Evolutionary conservation across 257 asterid genomes (phyloP).

Genomic region (Galeopsis tetrahit): DNA sequence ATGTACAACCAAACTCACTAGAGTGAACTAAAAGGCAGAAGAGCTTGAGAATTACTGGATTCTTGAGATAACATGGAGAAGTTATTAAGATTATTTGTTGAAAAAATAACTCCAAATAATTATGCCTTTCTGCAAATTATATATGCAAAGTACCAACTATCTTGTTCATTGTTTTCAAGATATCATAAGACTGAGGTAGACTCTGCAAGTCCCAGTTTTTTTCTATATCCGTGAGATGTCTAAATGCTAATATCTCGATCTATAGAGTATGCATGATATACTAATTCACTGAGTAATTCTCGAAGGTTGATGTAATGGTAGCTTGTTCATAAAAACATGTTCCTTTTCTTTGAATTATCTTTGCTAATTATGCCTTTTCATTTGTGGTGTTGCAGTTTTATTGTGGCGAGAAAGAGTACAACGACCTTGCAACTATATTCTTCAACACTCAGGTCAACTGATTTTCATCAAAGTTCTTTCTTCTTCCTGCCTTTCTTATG

Average conservation of each 20-base stretch:
- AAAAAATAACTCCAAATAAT: neutral
- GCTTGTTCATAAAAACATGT: conserved; percentile 16
- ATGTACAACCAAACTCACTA: conserved; percentile 1
- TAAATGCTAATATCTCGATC: conserved; percentile 18
- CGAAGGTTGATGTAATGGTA: conserved; percentile 2
- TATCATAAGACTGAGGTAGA: conserved; percentile 1
- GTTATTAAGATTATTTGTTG: neutral
- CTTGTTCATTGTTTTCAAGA: neutral
- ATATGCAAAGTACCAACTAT: conserved; percentile 7
- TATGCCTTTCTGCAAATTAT: conserved; percentile 1
- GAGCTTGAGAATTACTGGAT: conserved; percentile 19
- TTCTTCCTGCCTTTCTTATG: neutral
- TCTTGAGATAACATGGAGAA: conserved; percentile 8
- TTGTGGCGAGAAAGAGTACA: conserved; percentile 83
- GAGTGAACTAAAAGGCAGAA: neutral
- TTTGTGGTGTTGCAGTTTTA: conserved; percentile 64
- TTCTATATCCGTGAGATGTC: conserved; percentile 4
- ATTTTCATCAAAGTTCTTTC: conserved; percentile 16
- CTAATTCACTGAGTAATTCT: conserved; percentile 4
- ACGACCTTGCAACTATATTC: conserved; percentile 96
- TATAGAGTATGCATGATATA: conserved; percentile 5
- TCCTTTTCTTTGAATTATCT: conserved; percentile 14
- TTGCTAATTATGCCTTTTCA: conserved; percentile 29
- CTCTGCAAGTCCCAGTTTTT: neutral
- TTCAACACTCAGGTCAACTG: conserved; percentile 90